Conservation (phyloP, 768 basidiomycete species). For the Boletellus emodensis region DNA sequence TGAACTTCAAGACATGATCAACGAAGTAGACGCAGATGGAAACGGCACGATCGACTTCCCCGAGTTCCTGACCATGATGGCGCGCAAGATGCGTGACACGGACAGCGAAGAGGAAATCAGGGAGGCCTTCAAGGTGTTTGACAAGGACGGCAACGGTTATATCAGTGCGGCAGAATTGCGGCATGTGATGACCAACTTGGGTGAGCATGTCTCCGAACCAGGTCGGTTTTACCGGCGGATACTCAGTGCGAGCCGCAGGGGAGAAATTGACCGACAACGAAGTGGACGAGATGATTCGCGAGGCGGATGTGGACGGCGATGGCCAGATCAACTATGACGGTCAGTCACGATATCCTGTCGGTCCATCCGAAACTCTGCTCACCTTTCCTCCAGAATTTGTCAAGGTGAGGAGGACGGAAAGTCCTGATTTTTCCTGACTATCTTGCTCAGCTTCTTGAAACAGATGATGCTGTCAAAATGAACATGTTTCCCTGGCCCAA, state of each 20-base stretch:
- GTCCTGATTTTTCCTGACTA: constrained; percentile 1
- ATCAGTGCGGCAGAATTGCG: constrained; percentile 84
- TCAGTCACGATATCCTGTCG: constrained; percentile 27
- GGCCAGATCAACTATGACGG: constrained; percentile 91
- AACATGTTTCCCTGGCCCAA: constrained; percentile 21
- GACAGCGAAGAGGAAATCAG: constrained; percentile 93
- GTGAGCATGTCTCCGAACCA: constrained; percentile 37
- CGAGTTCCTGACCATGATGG: constrained; percentile 83
- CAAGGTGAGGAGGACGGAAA: constrained; percentile 42
- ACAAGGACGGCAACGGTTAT: constrained; percentile 91
- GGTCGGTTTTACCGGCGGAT: not conserved
- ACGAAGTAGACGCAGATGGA: constrained; percentile 87
- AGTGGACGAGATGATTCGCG: constrained; percentile 96
- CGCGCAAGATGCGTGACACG: constrained; percentile 86
- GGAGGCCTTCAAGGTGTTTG: constrained; percentile 96
- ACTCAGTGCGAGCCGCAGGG: constrained; percentile 38
- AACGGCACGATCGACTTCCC: constrained; percentile 86
- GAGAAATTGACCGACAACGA: constrained; percentile 85
- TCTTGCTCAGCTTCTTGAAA: constrained; percentile 12
- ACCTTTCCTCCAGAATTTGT: constrained; percentile 58
- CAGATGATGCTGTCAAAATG: constrained; percentile 78
- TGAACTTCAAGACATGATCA: constrained; percentile 93
- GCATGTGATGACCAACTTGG: constrained; percentile 89
- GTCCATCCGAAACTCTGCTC: not conserved
- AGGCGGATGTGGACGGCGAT: constrained; percentile 92